A percentile compares a stretch with the other conserved stretches of the same genome.
Evolutionary conservation across 31 red algal genomes (phyloP).

Genomic region (Asparagopsis taxiformis): DNA sequence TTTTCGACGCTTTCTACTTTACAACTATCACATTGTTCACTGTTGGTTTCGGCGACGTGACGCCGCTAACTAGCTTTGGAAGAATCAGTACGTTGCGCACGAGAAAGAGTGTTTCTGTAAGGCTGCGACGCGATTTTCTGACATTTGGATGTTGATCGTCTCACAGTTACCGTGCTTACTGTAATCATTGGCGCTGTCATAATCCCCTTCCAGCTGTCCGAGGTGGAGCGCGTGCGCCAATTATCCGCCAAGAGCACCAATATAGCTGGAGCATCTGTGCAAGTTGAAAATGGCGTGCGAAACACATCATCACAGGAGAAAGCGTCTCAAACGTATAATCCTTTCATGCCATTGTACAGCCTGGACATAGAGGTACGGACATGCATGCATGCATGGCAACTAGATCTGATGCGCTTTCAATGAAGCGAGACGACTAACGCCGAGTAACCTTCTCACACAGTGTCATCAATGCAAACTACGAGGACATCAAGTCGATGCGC

Average conservation of each 20-base stretch:
- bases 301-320: too few relatives aligned
- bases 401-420: too few relatives aligned
- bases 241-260: conserved; percentile 5
- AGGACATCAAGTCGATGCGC: conserved; percentile 73
- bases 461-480: conserved; percentile 50
- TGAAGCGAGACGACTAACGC: too few relatives aligned
- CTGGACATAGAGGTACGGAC: neutral
- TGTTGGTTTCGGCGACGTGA: conserved; percentile 77
- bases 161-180: conserved; percentile 55
- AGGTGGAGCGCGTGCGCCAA: conserved; percentile 47
- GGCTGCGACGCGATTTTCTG: too few relatives aligned
- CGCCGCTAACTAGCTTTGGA: conserved; percentile 49
- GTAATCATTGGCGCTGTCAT: conserved; percentile 69
- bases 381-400: neutral
- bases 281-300: neutral
- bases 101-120: too few relatives aligned
- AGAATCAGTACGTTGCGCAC: conserved; percentile 33
- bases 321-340: too few relatives aligned
- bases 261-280: conserved; percentile 10
- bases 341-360: neutral
- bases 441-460: too few relatives aligned
- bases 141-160: neutral
- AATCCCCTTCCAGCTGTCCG: conserved; percentile 62
- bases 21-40: conserved; percentile 72
- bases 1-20: conserved; percentile 86